Conservation (phyloP, 2,329 filamentous ascomycete genomes). For the Fusarium robinianum region DNA sequence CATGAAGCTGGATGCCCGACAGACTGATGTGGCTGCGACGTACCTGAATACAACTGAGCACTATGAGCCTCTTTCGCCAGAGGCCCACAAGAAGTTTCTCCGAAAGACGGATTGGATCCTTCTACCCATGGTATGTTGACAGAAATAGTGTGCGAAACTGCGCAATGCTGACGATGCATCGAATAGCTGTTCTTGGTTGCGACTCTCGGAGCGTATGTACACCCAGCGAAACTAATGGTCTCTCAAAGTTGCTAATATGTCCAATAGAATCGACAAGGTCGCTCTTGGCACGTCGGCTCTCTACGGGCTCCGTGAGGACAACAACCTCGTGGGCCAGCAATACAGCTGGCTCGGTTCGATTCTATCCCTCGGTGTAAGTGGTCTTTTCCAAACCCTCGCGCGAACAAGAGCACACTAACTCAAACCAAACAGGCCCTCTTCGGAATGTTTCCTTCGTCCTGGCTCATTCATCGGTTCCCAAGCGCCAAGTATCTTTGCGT, state of each 20-base stretch:
- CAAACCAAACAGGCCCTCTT: conserved; percentile 1
- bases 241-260: neutral
- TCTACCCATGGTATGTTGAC: neutral
- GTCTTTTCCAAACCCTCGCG: too few relatives aligned
- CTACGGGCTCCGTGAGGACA: conserved; percentile 13
- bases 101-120: conserved; percentile 3
- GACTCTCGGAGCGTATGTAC: conserved; percentile 8
- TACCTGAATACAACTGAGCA: conserved; percentile 6
- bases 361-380: conserved; percentile 7
- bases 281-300: conserved; percentile 8
- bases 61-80: conserved; percentile 6
- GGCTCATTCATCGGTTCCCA: conserved; percentile 13
- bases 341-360: conserved; percentile 18
- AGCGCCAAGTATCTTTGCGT: conserved; percentile 11
- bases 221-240: neutral
- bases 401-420: neutral
- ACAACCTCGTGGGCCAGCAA: conserved; percentile 11
- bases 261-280: conserved; percentile 11
- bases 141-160: too few relatives aligned
- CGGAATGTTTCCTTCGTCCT: conserved; percentile 12
- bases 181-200: conserved; percentile 7
- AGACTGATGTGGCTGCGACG: conserved; percentile 5
- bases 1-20: conserved; percentile 5
- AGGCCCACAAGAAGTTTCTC: conserved; percentile 6
- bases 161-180: neutral